phyloP scores from a whole-genome alignment of 345 rosid genomes.

The Aethionema arabicum region DNA sequence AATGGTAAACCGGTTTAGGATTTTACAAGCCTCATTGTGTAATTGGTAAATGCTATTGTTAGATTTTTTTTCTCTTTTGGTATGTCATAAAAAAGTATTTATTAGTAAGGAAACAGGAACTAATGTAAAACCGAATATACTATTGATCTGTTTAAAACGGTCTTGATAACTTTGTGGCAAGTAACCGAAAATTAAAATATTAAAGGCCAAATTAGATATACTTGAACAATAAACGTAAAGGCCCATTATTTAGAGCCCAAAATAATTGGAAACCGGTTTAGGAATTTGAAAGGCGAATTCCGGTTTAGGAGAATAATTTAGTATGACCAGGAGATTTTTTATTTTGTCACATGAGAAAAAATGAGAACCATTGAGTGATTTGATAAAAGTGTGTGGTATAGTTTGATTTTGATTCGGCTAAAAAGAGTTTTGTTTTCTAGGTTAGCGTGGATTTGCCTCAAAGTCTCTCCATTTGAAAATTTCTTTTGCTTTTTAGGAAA shows the following conservation, averaged over 20 bases:
- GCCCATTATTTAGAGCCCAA: neutral
- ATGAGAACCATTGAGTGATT: slow-evolving; percentile 33
- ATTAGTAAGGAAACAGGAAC: no score
- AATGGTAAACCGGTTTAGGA: slow-evolving; percentile 16
- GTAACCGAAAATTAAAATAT: no score
- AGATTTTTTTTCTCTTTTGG: no score
- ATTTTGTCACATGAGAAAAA: slow-evolving; percentile 24
- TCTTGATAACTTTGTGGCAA: no score
- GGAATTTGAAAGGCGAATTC: neutral
- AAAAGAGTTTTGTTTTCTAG: slow-evolving; percentile 32
- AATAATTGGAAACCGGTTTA: neutral
- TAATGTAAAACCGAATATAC: no score
- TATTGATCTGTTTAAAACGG: no score
- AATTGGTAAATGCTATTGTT: slow-evolving; percentile 14
- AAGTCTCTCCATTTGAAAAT: slow-evolving; percentile 26
- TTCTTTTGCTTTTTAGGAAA: neutral
- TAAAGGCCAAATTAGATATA: no score
- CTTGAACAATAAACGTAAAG: neutral
- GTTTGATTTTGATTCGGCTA: slow-evolving; percentile 25
- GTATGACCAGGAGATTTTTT: slow-evolving; percentile 16
- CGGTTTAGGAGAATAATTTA: neutral
- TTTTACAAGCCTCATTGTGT: slow-evolving; percentile 17
- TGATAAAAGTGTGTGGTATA: slow-evolving; percentile 28
- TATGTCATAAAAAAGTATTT: no score
- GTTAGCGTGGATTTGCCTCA: slow-evolving; percentile 35